Conservation (phyloP, 305 asterid species). For the Petunia hybrid region DNA sequence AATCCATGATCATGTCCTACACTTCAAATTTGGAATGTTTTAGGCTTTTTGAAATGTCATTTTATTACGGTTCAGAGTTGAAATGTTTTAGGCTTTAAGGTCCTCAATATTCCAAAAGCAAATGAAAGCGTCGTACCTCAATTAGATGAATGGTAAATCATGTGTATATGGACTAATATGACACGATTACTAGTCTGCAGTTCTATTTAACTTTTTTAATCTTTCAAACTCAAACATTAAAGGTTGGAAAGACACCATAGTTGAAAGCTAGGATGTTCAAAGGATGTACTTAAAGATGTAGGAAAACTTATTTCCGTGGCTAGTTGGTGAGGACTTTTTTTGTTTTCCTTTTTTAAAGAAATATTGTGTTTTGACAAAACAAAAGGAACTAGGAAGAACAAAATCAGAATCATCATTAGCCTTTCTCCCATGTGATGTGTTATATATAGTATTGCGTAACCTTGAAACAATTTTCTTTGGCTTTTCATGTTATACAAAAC, state of each 20-base stretch:
- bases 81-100: too few relatives aligned
- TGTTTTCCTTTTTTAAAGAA: not conserved
- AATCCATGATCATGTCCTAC: not conserved
- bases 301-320: not conserved
- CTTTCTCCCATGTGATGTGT: not conserved
- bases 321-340: not conserved
- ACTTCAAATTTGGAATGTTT: not conserved
- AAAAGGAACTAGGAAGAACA: not conserved
- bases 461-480: not conserved
- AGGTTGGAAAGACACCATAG: not conserved
- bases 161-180: not conserved
- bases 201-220: not conserved
- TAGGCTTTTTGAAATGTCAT: not conserved
- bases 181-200: not conserved
- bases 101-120: too few relatives aligned
- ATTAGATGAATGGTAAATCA: not conserved
- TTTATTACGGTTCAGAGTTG: not conserved
- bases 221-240: not conserved
- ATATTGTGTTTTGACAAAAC: not conserved
- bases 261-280: not conserved
- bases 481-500: not conserved
- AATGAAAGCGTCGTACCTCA: too few relatives aligned
- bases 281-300: not conserved
- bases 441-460: not conserved
- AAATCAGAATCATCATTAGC: not conserved